Conservation (phyloP, 1,284 basidiomycete genomes). For the Naganishia sp. region DNA sequence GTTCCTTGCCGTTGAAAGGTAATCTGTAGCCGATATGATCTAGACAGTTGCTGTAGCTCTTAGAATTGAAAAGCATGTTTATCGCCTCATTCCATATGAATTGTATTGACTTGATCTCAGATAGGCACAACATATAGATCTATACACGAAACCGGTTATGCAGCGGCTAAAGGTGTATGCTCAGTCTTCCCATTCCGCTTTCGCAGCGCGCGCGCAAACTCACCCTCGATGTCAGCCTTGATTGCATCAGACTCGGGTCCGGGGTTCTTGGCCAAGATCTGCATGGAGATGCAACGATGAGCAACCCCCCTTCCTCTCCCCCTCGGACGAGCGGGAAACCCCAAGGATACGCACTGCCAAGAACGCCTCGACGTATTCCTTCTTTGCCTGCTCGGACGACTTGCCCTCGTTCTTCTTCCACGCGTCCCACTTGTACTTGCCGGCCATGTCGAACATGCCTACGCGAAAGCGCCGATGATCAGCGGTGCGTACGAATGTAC, state of each 20-base stretch:
- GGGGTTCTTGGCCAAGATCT: conserved; percentile 29
- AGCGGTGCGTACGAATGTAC: not conserved
- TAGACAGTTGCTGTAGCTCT: conserved; percentile 8
- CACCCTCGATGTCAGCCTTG: conserved; percentile 29
- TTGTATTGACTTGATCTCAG: not conserved
- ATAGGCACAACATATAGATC: not conserved
- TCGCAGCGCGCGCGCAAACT: not conserved
- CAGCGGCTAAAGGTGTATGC: not conserved
- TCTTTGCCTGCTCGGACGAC: conserved; percentile 68
- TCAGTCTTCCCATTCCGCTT: not conserved
- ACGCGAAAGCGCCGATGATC: no score
- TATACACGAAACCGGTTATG: not conserved
- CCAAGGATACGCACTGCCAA: conserved; percentile 39
- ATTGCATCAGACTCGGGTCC: conserved; percentile 27
- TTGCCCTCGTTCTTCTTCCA: conserved; percentile 75
- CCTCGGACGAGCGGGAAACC: no score
- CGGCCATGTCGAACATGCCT: conserved; percentile 52
- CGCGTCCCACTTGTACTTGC: conserved; percentile 64
- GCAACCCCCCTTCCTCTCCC: not conserved
- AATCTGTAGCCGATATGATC: conserved; percentile 14
- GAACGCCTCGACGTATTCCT: conserved; percentile 72
- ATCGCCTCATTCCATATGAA: not conserved
- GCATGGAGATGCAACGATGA: not conserved
- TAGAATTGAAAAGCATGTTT: conserved; percentile 22
- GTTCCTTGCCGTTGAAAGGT: not conserved